Evolutionary conservation across 2,329 filamentous ascomycete species (phyloP).

Genomic region (Clonostachys chloroleuca): DNA sequence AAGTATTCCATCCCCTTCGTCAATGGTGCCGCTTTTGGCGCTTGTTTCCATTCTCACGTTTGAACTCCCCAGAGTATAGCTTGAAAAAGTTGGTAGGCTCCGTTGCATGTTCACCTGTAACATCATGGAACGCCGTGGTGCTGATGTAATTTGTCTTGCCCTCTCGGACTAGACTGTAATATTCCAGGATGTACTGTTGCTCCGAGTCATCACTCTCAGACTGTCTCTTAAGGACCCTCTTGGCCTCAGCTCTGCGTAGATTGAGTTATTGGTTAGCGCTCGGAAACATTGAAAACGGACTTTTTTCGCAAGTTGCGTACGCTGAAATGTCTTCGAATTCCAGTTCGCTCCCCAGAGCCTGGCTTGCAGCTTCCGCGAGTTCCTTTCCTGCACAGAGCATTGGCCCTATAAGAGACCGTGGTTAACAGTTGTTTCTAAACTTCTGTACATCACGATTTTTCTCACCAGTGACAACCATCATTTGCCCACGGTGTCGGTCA

Average conservation of each 20-base stretch:
- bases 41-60: too few species aligned
- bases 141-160: slow-evolving; percentile 50
- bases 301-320: slow-evolving; percentile 17
- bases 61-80: slow-evolving; percentile 19
- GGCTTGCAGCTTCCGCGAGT: slow-evolving; percentile 36
- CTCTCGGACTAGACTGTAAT: slow-evolving; percentile 45
- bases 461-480: slow-evolving; percentile 43
- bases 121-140: slow-evolving; percentile 42
- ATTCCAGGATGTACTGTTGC: slow-evolving; percentile 42
- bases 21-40: too few species aligned
- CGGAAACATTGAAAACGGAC: too few species aligned
- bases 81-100: slow-evolving; percentile 44
- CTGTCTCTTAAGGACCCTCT: slow-evolving; percentile 1
- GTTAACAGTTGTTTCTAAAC: not conserved
- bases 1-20: too few species aligned
- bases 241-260: not conserved
- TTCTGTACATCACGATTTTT: not conserved
- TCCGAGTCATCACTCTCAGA: slow-evolving; percentile 24
- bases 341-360: slow-evolving; percentile 29
- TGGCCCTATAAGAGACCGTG: slow-evolving; percentile 22
- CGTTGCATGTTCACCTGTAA: slow-evolving; percentile 39
- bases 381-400: slow-evolving; percentile 39
- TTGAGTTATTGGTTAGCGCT: not conserved
- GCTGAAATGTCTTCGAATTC: slow-evolving; percentile 37
- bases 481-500: slow-evolving; percentile 44